Conservation (phyloP, 2,329 filamentous ascomycete species). For the Fusarium sororula region DNA sequence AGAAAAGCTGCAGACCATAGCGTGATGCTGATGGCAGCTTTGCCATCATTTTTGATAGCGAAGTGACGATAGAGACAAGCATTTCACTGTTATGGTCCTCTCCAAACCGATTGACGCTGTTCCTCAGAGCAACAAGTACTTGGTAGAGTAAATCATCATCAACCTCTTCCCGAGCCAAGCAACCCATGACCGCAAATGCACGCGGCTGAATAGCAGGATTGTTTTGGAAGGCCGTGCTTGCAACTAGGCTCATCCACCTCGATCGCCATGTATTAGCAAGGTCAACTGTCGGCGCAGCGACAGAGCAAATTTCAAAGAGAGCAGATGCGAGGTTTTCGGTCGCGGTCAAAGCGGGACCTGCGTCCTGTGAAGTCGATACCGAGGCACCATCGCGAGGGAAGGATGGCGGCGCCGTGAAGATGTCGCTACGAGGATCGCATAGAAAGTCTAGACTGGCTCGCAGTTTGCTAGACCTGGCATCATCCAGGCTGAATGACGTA, state of each 20-base stretch:
- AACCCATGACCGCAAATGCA: constrained; percentile 77
- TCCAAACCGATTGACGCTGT: constrained; percentile 70
- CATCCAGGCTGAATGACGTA: constrained; percentile 71
- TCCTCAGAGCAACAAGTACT: constrained; percentile 73
- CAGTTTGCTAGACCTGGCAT: constrained; percentile 64
- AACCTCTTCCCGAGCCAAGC: constrained; percentile 74
- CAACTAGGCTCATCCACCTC: constrained; percentile 77
- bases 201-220: constrained; percentile 76
- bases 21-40: constrained; percentile 73
- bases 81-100: constrained; percentile 73
- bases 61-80: constrained; percentile 73
- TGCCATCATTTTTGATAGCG: constrained; percentile 75
- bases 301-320: constrained; percentile 69
- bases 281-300: constrained; percentile 71
- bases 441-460: constrained; percentile 65
- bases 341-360: constrained; percentile 59
- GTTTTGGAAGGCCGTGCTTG: constrained; percentile 77
- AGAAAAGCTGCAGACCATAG: constrained; percentile 75
- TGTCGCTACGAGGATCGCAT: constrained; percentile 67
- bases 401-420: constrained; percentile 60
- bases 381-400: constrained; percentile 63
- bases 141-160: constrained; percentile 77
- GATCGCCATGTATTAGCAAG: constrained; percentile 75
- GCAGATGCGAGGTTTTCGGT: constrained; percentile 70
- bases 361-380: constrained; percentile 63